Evolutionary conservation across 2,329 filamentous ascomycete species (phyloP).

Genomic region (Cladobotryum mycophilum): DNA sequence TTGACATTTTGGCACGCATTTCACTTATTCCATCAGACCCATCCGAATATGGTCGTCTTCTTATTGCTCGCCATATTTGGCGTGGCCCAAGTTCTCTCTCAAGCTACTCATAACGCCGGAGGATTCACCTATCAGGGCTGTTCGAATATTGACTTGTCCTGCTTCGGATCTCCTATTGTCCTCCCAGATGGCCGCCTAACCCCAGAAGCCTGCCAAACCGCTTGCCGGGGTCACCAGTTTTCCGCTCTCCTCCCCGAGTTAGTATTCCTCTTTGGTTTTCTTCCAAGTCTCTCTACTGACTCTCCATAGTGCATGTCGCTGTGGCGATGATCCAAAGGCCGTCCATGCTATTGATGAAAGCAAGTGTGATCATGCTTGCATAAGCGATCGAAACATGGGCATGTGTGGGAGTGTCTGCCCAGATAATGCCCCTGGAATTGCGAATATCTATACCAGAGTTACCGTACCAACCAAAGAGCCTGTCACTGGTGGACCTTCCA

Average conservation of each 20-base stretch:
- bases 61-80: constrained; percentile 19
- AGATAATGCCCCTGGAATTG: constrained; percentile 20
- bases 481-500: constrained; percentile 8
- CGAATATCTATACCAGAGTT: constrained; percentile 26
- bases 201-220: constrained; percentile 23
- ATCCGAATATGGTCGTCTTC: constrained; percentile 17
- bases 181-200: constrained; percentile 18
- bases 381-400: constrained; percentile 21
- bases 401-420: constrained; percentile 29
- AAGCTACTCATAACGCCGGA: constrained; percentile 15
- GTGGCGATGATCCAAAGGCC: constrained; percentile 26
- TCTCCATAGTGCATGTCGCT: constrained; percentile 26
- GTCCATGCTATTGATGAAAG: constrained; percentile 23
- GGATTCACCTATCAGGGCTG: constrained; percentile 24
- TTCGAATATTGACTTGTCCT: constrained; percentile 21
- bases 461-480: constrained; percentile 10
- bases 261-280: constrained; percentile 6
- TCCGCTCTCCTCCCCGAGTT: constrained; percentile 29
- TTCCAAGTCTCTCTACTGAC: neutral
- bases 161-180: constrained; percentile 19
- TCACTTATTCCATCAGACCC: neutral
- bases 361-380: constrained; percentile 27
- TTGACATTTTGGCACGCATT: neutral
- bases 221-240: constrained; percentile 22
- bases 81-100: constrained; percentile 16